These are phyloP conservation scores for Manihot esculenta DNA, from an alignment of 441 rosid species.

Conservation along the genomic window DNA sequence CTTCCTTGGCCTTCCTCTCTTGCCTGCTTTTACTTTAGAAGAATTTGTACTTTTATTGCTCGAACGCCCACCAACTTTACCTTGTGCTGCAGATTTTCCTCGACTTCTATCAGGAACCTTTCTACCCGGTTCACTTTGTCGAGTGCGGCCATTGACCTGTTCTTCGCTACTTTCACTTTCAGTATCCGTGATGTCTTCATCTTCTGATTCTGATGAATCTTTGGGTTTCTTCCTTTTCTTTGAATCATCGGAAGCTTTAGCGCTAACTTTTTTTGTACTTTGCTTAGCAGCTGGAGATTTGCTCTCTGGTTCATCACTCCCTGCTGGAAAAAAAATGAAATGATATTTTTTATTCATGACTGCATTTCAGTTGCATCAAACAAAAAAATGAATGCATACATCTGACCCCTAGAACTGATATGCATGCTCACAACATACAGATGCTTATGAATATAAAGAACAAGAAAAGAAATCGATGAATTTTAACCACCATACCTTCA, in stretches of 20 bases:
- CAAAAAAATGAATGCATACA: background rate
- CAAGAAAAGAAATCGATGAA: background rate
- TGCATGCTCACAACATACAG: background rate
- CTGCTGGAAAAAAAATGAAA: slow-evolving; percentile 37
- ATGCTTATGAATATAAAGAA: background rate
- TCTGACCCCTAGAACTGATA: too few species aligned
- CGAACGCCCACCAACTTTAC: slow-evolving; percentile 26
- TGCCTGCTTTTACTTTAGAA: too few species aligned
- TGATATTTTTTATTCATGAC: slow-evolving; percentile 17
- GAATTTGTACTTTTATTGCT: slow-evolving; percentile 1
- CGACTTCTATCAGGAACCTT: slow-evolving; percentile 38
- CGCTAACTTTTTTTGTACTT: slow-evolving; percentile 40
- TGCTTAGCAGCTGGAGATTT: slow-evolving; percentile 42
- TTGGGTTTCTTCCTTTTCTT: slow-evolving; percentile 69
- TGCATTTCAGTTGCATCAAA: too few species aligned
- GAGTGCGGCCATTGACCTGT: slow-evolving; percentile 38
- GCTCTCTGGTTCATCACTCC: slow-evolving; percentile 34
- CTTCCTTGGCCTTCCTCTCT: too few species aligned
- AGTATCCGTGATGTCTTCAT: slow-evolving; percentile 44
- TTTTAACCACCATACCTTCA: background rate
- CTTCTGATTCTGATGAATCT: slow-evolving; percentile 61
- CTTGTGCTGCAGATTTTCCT: slow-evolving; percentile 21
- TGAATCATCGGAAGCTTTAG: slow-evolving; percentile 37
- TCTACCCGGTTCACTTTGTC: slow-evolving; percentile 39
- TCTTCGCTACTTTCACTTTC: slow-evolving; percentile 55